Base-by-base conservation (phyloP, 2,329 filamentous ascomycete genomes). In the Fusarium sp. region DNA sequence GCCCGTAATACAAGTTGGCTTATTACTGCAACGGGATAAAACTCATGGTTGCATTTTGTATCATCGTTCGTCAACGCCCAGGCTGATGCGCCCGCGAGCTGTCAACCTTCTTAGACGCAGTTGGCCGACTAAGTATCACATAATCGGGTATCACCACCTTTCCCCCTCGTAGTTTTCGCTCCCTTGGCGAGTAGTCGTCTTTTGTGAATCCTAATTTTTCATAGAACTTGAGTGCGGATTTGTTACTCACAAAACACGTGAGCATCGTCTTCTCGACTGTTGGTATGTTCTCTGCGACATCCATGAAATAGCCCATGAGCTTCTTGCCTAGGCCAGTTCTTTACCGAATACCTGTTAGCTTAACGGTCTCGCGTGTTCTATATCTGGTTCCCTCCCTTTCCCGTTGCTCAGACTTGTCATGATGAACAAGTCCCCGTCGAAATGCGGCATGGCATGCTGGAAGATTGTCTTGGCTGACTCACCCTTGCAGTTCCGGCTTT, bases 211-310 rank as follows among this genome's bases (percentile, higher is more conserved):
- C 91, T 14, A 88, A 76, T 63, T 82, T 85, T 46, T 82, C 77
- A 77, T 94, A 94, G 70, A 93, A 91, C 4, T 70, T 74, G 40
- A 86, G 79, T 0, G 86, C 92, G 4, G 78, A 78, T 33, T 78
- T 69, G 74, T 94, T 94, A 64, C 83, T 83, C 52, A 84, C 78
- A 74, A 93, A 94, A 73, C 91, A 92, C 2, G 91, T 93, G 73
- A 94, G 80, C 92, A 94, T 94, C 45, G 89, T 83, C 78, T 93
- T 93, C 22, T 82, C 78, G 45, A 91, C 82, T 1, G 82, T 81
- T 3, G 84, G 81, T 22, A 90, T 84, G 55, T 84, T 84, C 22
- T 77, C 67, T 9, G 87, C 91, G 6, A 89, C 81, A 6, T 76
- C 75, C 46, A 86, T 84, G 9, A 88, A 84, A 61, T 88, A 80